A percentile compares a stretch with the other conserved stretches of the same genome.
Conservation (phyloP, 1,284 basidiomycete genomes). For the Lentinula novae-zelandiae region DNA sequence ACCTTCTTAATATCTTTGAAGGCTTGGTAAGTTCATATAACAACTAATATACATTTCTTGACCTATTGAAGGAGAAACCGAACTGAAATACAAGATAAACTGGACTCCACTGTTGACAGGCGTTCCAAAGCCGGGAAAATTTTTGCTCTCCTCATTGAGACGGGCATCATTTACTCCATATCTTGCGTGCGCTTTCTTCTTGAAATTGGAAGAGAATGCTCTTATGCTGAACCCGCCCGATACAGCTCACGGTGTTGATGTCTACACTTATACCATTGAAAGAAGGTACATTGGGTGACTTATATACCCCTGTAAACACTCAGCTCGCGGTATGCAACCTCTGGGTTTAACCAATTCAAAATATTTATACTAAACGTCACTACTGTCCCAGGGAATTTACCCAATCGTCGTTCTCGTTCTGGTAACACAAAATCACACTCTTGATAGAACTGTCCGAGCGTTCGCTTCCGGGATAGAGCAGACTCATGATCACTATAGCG, state of each 20-base stretch:
- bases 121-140: conserved; percentile 11
- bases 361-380: neutral
- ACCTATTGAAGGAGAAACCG: conserved; percentile 7
- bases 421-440: conserved; percentile 14
- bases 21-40: conserved; percentile 10
- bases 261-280: neutral
- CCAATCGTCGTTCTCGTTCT: conserved; percentile 20
- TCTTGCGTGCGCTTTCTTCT: conserved; percentile 14
- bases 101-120: neutral
- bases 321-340: neutral
- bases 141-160: conserved; percentile 20
- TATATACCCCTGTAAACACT: neutral
- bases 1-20: conserved; percentile 19
- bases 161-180: conserved; percentile 20
- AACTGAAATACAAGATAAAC: neutral
- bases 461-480: neutral
- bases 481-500: neutral
- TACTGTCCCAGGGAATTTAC: conserved; percentile 17
- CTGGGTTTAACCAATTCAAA: neutral
- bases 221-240: neutral
- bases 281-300: conserved; percentile 1
- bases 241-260: neutral
- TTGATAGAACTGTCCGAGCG: conserved; percentile 12
- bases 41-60: neutral
- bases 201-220: neutral